A percentile compares a stretch with the other conserved stretches of the same genome.
These are phyloP conservation scores for Entophlyctis helioformis DNA, from an alignment of 192 early-diverging fungal genomes.

Conservation along the genomic window DNA sequence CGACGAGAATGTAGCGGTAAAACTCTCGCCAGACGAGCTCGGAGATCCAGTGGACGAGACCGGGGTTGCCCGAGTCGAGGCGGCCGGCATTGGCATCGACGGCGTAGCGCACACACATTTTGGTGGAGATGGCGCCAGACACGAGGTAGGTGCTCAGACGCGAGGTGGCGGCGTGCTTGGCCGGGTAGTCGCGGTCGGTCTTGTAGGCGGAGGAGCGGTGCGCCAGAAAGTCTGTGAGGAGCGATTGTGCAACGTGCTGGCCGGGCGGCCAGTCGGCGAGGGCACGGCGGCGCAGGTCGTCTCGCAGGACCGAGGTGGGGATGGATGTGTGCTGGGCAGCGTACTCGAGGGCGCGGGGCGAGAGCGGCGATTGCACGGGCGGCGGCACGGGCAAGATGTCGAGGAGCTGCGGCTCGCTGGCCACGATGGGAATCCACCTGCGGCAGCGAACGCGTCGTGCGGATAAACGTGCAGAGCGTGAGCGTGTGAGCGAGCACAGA, in stretches of 20 bases:
- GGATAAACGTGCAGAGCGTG: too few relatives aligned
- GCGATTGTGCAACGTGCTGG: constrained; percentile 31
- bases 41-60: constrained; percentile 42
- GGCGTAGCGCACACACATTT: constrained; percentile 38
- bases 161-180: constrained; percentile 9
- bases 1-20: constrained; percentile 42
- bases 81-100: constrained; percentile 28
- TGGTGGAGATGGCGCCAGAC: constrained; percentile 33
- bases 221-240: constrained; percentile 22
- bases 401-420: neutral
- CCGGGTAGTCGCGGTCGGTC: constrained; percentile 23
- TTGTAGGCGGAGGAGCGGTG: constrained; percentile 26
- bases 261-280: constrained; percentile 31
- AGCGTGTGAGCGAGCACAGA: too few relatives aligned
- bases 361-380: neutral
- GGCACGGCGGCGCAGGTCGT: neutral
- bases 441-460: neutral
- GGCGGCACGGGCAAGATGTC: neutral
- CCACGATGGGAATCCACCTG: constrained; percentile 2
- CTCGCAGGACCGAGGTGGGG: neutral
- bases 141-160: constrained; percentile 37
- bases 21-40: constrained; percentile 59
- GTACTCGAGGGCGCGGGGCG: neutral
- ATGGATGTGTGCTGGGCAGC: constrained; percentile 1
- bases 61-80: constrained; percentile 34